Base-by-base conservation (phyloP, 2,329 filamentous ascomycete species). In the Talaromyces atroroseus region DNA sequence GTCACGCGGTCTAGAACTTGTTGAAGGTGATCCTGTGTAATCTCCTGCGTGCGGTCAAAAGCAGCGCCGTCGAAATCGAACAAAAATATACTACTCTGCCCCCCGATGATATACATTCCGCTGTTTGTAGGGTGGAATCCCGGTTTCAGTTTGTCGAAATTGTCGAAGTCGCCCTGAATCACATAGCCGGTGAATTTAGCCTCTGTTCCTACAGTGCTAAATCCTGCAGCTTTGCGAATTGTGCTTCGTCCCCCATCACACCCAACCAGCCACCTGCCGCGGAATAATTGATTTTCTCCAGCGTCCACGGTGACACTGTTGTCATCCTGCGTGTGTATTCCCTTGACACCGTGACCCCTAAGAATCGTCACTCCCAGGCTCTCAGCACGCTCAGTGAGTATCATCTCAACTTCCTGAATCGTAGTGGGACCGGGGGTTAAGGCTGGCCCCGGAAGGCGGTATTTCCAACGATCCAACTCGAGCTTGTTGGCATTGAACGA, bases 211-310 rank as follows among this genome's bases (percentile, higher is more conserved):
- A 62, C 60, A 55, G 75, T 72, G 1, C 65, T 61, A 58, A 77
- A 71, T 2, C 68, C 69, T 0, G 67, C 71, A n/a, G 66, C 62
- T 48, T 68, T 67, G 54, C 76, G 70, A n/a, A 76, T 64, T 3
- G 62, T 57, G 58, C 74, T 77, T 16, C 68, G 68, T 3, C 72
- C 74, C 16, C 74, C 74, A 58, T 78, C 76, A 53, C 74, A 77
- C 12, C 75, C 75, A 1, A 76, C 68, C 2, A 77, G 66, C 68
- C 74, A 77, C 24, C 65, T 64, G 5, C 58, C 64, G 11, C 56
- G 54, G 24, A 71, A 69, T 0, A 26, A 54, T 23, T 59, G 26
- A 54, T 52, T 48, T 50, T 57, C 34, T 46, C 55, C 52, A 34
- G 62, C 56, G 42, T 58, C 52, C 48, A 54, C 52, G 2, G 52